Evolutionary conservation across 1,284 basidiomycete genomes (phyloP).

Genomic region (Neolentinus lepideus): DNA sequence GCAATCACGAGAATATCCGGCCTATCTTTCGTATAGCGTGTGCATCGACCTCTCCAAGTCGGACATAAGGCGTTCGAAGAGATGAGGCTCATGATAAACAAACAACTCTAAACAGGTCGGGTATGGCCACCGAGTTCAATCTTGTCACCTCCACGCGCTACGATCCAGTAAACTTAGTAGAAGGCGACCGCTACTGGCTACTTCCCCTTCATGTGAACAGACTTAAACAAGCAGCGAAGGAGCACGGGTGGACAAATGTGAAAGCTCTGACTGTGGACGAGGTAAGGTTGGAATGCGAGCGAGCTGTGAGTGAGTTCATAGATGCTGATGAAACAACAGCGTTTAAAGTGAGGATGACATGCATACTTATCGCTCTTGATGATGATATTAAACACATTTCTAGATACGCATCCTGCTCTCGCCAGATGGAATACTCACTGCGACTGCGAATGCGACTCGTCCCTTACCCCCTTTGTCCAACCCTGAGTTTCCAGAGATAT

Average conservation of each 20-base stretch:
- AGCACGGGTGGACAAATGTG: slow-evolving; percentile 42
- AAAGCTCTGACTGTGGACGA: slow-evolving; percentile 27
- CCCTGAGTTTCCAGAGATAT: slow-evolving; percentile 19
- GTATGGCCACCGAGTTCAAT: slow-evolving; percentile 16
- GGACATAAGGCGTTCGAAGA: neutral
- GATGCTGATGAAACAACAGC: slow-evolving; percentile 16
- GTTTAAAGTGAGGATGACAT: slow-evolving; percentile 26
- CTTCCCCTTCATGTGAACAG: slow-evolving; percentile 53
- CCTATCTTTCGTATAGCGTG: too few species aligned
- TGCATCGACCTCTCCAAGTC: neutral
- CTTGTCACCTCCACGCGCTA: slow-evolving; percentile 52
- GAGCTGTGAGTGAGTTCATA: slow-evolving; percentile 10
- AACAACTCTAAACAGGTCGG: neutral
- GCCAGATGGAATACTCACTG: slow-evolving; percentile 34
- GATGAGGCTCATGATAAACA: neutral
- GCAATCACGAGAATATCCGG: too few species aligned
- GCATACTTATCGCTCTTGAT: too few species aligned
- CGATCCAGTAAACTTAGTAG: slow-evolving; percentile 37
- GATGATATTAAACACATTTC: too few species aligned
- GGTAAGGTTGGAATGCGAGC: slow-evolving; percentile 16
- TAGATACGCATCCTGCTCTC: slow-evolving; percentile 56
- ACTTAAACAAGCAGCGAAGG: slow-evolving; percentile 37
- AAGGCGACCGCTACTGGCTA: slow-evolving; percentile 49
- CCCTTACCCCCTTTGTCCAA: slow-evolving; percentile 31
- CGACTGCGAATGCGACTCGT: slow-evolving; percentile 30